phyloP scores from a whole-genome alignment of 1,139 yeast species.

The Nadsonia starkeyi-henricii region DNA sequence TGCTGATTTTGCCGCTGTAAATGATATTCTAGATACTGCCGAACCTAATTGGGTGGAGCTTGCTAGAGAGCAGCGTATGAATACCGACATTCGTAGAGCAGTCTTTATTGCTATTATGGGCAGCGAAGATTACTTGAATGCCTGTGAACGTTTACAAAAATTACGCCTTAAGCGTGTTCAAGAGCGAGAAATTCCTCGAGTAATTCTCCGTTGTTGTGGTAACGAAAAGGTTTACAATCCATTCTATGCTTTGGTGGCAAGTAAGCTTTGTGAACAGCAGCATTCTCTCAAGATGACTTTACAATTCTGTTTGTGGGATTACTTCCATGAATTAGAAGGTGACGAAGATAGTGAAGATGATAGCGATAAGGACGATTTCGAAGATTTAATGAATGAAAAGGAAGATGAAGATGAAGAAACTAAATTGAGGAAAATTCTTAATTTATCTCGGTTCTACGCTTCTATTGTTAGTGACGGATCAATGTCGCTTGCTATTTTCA shows the following conservation, averaged over 20 bases:
- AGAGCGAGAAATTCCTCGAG: conserved; percentile 75
- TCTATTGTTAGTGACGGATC: conserved; percentile 57
- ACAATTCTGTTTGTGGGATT: conserved; percentile 85
- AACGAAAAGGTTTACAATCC: conserved; percentile 83
- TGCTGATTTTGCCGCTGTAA: conserved; percentile 17
- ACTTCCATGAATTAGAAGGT: conserved; percentile 54
- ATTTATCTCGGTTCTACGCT: conserved; percentile 72
- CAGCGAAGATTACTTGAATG: conserved; percentile 83
- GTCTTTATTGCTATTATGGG: conserved; percentile 90
- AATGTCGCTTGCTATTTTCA: conserved; percentile 56
- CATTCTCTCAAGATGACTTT: conserved; percentile 63
- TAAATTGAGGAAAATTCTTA: conserved; percentile 46
- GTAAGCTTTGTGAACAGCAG: conserved; percentile 57
- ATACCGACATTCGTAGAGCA: conserved; percentile 88
- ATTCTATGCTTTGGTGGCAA: conserved; percentile 71
- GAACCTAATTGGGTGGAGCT: conserved; percentile 84
- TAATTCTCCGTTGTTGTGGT: conserved; percentile 72
- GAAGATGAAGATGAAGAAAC: conserved; percentile 30
- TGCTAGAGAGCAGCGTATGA: conserved; percentile 81
- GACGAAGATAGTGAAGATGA: conserved; percentile 31
- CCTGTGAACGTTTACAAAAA: conserved; percentile 68
- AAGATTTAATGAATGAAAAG: conserved; percentile 1
- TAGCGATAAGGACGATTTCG: conserved; percentile 16
- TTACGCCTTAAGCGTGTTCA: conserved; percentile 69
- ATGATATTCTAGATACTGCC: conserved; percentile 48